Base-by-base conservation (phyloP, 1,284 basidiomycete species). In the Sphaerobolus stellatus region DNA sequence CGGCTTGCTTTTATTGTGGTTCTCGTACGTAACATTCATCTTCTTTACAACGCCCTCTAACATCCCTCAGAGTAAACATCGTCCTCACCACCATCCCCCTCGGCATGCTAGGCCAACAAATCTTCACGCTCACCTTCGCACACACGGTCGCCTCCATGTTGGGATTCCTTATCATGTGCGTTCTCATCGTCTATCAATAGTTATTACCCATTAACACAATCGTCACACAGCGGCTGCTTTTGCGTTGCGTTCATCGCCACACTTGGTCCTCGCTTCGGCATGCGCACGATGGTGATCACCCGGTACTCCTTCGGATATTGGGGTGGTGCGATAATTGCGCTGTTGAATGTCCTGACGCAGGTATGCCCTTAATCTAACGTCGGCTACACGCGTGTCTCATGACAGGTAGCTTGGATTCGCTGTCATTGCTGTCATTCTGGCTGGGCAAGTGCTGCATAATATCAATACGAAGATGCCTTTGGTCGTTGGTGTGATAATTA, bases 211-310 rank as follows among this genome's bases (percentile, higher is more conserved):
- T 31, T 11, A 6, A 30, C 8, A 5, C 40, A 29, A 27, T 31
- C 24, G 20, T 48, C 45, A 3, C 22, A 8, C 20, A 53, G 52
- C 24, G 52, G 52, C 22, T 24, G 52, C 45, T 4, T 73, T 47
- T 56, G 70, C 20, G 74, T 74, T 0, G 77, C 78, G 0, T 82
- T 81, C 62, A 76, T 83, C 48, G 78, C 82, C 13, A 81, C 75
- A 1, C 74, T 87, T n/a, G 84, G 84, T 0, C 83, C 84, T 1
- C 68, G 72, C 58, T 79, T 80, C 0, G 85, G 85, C 6, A 65
- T 87, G 48, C 74, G 84, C 5, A 85, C 83, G 1, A 86, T 88
- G 80, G 64, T 79, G 51, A 78, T 80, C 56, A 68, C 74, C 4
- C 72, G 82, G 1, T 84, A 76, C 60, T 78, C 77, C 52, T 80